These are phyloP conservation scores for Iberis pinnata DNA, from an alignment of 345 rosid genomes.

Conservation along the genomic window DNA sequence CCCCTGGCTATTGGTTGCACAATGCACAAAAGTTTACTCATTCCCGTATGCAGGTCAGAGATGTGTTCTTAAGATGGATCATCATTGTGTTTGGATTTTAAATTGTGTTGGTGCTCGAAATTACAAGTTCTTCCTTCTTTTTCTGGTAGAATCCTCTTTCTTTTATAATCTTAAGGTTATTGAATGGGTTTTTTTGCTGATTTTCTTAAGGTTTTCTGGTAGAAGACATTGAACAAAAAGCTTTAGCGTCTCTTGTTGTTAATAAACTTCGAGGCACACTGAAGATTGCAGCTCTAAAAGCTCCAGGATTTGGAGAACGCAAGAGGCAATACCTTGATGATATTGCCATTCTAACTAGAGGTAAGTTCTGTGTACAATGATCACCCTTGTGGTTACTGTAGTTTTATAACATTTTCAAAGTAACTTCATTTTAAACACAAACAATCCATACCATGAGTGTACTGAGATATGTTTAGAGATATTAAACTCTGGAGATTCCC, in stretches of 20 bases:
- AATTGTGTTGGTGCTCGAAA: conserved; percentile 87
- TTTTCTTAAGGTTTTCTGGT: no score
- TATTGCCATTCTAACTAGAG: no score
- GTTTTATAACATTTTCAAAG: no score
- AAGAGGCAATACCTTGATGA: no score
- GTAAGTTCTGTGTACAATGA: no score
- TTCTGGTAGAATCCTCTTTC: conserved; percentile 46
- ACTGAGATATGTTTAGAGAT: conserved; percentile 16
- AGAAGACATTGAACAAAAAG: no score
- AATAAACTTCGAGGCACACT: no score
- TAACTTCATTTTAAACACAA: conserved; percentile 26
- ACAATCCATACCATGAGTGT: conserved; percentile 31
- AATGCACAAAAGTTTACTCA: neutral
- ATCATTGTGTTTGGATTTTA: conserved; percentile 94
- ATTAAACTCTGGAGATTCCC: conserved; percentile 18
- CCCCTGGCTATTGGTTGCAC: no score
- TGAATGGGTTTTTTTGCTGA: conserved; percentile 1
- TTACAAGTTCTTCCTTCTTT: conserved; percentile 90
- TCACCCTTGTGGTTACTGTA: no score
- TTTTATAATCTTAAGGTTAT: conserved; percentile 3
- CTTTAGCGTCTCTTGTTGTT: no score
- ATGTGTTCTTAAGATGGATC: conserved; percentile 98
- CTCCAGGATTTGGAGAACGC: no score
- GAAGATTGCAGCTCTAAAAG: no score
- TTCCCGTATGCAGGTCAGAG: conserved; percentile 20